phyloP scores from a whole-genome alignment of 306 rosid genomes.

The Hippophae gyantsensis region DNA sequence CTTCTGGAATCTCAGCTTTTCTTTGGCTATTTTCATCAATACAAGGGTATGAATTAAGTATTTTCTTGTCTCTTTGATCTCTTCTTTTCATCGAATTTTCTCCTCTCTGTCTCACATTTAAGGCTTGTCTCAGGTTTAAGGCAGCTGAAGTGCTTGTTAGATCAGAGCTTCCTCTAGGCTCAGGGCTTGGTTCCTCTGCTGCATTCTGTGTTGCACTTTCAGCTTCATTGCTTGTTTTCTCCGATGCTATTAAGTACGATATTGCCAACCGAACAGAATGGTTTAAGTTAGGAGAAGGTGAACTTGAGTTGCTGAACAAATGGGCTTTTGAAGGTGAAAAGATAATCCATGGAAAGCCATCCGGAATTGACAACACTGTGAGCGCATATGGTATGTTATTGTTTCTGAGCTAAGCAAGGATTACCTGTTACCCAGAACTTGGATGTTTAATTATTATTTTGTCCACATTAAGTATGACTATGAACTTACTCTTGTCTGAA shows the following conservation, averaged over 20 bases:
- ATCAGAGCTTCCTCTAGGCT: slow-evolving; percentile 87
- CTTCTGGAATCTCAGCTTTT: slow-evolving; percentile 71
- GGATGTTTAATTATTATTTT: no score
- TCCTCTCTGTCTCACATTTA: slow-evolving; percentile 6
- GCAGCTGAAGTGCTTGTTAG: slow-evolving; percentile 66
- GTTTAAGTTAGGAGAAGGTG: slow-evolving; percentile 46
- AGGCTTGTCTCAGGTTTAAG: slow-evolving; percentile 45
- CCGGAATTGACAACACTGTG: slow-evolving; percentile 94
- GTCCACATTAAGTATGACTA: no score
- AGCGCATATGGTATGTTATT: slow-evolving; percentile 62
- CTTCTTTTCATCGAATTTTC: background rate
- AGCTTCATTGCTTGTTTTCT: slow-evolving; percentile 59
- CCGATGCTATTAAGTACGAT: slow-evolving; percentile 52
- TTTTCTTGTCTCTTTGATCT: background rate
- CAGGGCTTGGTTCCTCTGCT: slow-evolving; percentile 95
- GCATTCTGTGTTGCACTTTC: slow-evolving; percentile 71
- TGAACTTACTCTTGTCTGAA: no score
- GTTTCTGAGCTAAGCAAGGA: no score
- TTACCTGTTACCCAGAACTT: no score
- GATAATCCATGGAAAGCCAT: slow-evolving; percentile 89
- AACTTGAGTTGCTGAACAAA: slow-evolving; percentile 64
- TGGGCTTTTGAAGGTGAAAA: slow-evolving; percentile 99
- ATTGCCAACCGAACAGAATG: slow-evolving; percentile 38
- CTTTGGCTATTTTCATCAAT: slow-evolving; percentile 81
- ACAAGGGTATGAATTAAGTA: slow-evolving; percentile 41